These are phyloP conservation scores for Nakazawaea wyomingensis DNA, from an alignment of 805 yeast species.

Conservation along the genomic window DNA sequence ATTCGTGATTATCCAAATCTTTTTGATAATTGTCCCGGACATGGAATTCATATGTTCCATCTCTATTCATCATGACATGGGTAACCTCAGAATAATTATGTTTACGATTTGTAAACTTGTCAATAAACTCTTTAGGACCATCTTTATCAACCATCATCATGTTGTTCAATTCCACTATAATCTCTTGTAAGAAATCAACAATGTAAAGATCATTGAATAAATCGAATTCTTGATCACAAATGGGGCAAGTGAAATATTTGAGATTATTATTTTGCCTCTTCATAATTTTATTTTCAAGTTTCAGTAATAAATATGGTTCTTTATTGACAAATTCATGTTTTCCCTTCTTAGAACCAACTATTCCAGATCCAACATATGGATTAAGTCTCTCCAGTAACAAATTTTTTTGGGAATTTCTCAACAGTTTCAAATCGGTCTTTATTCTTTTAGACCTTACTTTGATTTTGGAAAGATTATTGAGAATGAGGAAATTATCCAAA, in stretches of 20 bases:
- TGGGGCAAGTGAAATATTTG: slow-evolving; percentile 28
- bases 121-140: not conserved
- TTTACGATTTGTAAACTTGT: not conserved
- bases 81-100: not conserved
- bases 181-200: slow-evolving; percentile 25
- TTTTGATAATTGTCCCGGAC: slow-evolving; percentile 1
- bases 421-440: slow-evolving; percentile 19
- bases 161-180: slow-evolving; percentile 2
- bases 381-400: slow-evolving; percentile 9
- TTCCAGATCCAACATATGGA: slow-evolving; percentile 17
- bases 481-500: slow-evolving; percentile 23
- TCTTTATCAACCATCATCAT: not conserved
- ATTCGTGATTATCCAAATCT: not conserved
- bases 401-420: slow-evolving; percentile 1
- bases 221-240: slow-evolving; percentile 29
- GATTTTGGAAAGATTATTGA: slow-evolving; percentile 21
- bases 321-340: slow-evolving; percentile 15
- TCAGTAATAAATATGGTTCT: slow-evolving; percentile 9
- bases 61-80: slow-evolving; percentile 3
- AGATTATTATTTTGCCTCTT: slow-evolving; percentile 21
- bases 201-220: slow-evolving; percentile 26
- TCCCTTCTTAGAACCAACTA: too few species aligned
- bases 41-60: slow-evolving; percentile 6
- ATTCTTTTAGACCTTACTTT: slow-evolving; percentile 15
- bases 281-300: slow-evolving; percentile 16